A percentile compares a stretch with the other conserved stretches of the same genome.
Evolutionary conservation across 2,329 filamentous ascomycete genomes (phyloP).

Genomic region (Trichoderma hamatum): DNA sequence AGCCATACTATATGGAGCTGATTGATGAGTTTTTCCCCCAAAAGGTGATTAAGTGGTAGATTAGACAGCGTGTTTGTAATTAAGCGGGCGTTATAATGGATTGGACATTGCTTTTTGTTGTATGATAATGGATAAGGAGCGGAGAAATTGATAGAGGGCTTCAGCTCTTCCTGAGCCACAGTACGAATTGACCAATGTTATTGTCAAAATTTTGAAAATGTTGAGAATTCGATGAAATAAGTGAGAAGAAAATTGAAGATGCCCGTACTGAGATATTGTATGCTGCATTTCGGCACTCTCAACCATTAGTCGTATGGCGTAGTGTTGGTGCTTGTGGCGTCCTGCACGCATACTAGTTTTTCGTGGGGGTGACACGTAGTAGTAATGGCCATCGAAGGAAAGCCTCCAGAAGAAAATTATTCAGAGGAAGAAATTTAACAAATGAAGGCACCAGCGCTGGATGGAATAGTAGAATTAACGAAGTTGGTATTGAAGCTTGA

Average conservation of each 20-base stretch:
- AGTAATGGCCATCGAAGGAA: neutral
- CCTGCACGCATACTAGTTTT: neutral
- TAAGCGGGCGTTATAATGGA: slow-evolving; percentile 12
- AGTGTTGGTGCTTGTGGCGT: neutral
- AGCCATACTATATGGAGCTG: slow-evolving; percentile 54
- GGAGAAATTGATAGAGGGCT: neutral
- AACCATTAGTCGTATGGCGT: neutral
- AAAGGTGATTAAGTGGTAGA: slow-evolving; percentile 45
- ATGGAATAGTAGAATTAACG: neutral
- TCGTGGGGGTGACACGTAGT: neutral
- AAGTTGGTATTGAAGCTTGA: neutral
- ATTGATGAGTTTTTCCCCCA: slow-evolving; percentile 50
- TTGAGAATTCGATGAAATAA: neutral
- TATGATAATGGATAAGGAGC: neutral
- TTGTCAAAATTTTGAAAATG: neutral
- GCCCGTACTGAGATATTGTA: neutral
- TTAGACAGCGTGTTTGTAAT: neutral
- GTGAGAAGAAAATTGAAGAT: neutral
- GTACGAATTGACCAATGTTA: neutral
- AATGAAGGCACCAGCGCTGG: neutral
- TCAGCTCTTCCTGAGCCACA: neutral
- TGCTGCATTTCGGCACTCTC: neutral
- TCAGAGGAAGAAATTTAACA: neutral
- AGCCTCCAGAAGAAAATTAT: neutral
- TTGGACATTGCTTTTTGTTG: neutral